Conservation (phyloP, 2,329 filamentous ascomycete species). For the Diaporthe ilicicola region DNA sequence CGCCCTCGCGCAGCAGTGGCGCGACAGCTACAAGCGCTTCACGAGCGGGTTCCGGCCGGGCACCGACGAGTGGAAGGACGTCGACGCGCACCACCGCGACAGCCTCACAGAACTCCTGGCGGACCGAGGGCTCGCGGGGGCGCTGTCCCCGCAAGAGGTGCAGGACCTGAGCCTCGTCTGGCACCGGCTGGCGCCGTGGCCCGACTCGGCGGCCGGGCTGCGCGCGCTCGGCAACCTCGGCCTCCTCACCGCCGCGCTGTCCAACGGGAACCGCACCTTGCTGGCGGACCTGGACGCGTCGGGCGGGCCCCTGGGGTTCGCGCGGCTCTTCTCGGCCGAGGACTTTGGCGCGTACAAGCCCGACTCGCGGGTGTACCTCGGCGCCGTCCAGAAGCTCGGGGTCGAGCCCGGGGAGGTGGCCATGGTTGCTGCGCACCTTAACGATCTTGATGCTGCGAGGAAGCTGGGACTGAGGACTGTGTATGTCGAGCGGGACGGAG, state of each 20-base stretch:
- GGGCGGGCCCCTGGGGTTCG: conserved; percentile 70
- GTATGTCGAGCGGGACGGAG: conserved; percentile 74
- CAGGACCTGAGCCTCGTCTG: conserved; percentile 72
- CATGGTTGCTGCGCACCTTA: conserved; percentile 80
- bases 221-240: conserved; percentile 54
- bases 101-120: conserved; percentile 67
- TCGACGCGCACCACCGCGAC: conserved; percentile 76
- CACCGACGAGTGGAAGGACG: conserved; percentile 66
- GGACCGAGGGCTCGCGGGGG: conserved; percentile 61
- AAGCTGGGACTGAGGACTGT: conserved; percentile 72
- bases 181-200: conserved; percentile 78
- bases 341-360: conserved; percentile 82
- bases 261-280: conserved; percentile 77
- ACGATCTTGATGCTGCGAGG: conserved; percentile 73
- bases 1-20: conserved; percentile 75
- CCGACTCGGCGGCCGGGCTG: conserved; percentile 68
- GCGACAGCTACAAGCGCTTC: conserved; percentile 69
- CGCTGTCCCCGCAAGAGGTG: conserved; percentile 71
- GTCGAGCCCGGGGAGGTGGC: conserved; percentile 69
- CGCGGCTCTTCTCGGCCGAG: conserved; percentile 70
- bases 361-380: conserved; percentile 71
- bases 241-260: conserved; percentile 72
- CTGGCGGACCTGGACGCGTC: conserved; percentile 69
- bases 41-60: conserved; percentile 60
- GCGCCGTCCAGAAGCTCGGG: conserved; percentile 68